Conservation (phyloP, 1,139 yeast genomes). For the Taphrina wiesneri region DNA sequence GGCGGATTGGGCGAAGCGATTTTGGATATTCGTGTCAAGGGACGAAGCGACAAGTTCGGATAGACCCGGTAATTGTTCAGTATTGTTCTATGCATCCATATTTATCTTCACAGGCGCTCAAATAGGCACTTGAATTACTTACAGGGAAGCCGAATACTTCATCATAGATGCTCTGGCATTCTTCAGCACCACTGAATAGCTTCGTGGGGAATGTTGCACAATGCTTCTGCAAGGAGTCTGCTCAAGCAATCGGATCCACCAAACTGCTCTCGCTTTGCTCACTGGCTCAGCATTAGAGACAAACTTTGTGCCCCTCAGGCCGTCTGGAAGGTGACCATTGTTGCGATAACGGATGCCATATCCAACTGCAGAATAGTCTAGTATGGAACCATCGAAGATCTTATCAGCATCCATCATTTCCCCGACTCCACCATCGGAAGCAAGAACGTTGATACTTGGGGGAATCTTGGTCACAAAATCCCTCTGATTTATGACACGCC, state of each 20-base stretch:
- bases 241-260: not conserved
- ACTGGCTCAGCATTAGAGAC: not conserved
- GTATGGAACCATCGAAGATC: constrained; percentile 6
- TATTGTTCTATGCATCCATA: too few relatives aligned
- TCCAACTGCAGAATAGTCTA: constrained; percentile 14
- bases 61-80: too few relatives aligned
- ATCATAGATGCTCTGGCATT: not conserved
- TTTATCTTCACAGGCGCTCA: too few relatives aligned
- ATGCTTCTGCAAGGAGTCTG: not conserved
- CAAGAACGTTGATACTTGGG: constrained; percentile 7
- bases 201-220: constrained; percentile 1
- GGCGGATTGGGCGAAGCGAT: constrained; percentile 37
- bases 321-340: not conserved
- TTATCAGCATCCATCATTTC: not conserved
- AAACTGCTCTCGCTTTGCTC: not conserved
- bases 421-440: constrained; percentile 4
- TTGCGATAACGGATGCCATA: constrained; percentile 1
- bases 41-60: constrained; percentile 36
- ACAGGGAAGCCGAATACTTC: not conserved
- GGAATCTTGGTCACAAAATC: constrained; percentile 30
- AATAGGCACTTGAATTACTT: too few relatives aligned
- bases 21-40: constrained; percentile 34
- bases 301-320: not conserved
- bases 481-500: constrained; percentile 26
- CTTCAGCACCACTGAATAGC: not conserved